phyloP scores from a whole-genome alignment of 345 rosid genomes.

The Pistacia atlantica region DNA sequence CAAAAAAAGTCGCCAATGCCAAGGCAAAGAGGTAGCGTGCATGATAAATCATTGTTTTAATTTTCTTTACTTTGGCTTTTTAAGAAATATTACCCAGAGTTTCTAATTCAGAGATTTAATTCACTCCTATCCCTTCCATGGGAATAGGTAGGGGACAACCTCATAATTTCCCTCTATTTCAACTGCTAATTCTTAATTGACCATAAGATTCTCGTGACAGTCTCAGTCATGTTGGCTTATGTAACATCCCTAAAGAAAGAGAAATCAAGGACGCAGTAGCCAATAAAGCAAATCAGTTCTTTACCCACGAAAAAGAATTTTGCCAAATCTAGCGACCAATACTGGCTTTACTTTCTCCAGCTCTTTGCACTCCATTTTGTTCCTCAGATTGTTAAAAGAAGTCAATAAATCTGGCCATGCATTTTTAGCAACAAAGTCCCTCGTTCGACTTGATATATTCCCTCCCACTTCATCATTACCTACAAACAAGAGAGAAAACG shows the following conservation, averaged over 20 bases:
- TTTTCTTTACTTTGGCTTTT: background rate
- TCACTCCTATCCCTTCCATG: background rate
- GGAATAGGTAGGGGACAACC: background rate
- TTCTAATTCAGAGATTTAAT: background rate
- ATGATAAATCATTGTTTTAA: background rate
- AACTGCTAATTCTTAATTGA: background rate
- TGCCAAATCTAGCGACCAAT: conserved; percentile 36
- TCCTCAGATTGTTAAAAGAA: conserved; percentile 16
- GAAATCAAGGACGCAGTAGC: background rate
- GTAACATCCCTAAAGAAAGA: background rate
- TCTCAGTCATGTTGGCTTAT: background rate
- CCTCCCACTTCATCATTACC: background rate
- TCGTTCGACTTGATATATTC: background rate
- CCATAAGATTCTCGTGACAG: background rate
- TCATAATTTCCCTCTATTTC: background rate
- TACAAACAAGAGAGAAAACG: background rate
- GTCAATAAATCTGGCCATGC: conserved; percentile 27
- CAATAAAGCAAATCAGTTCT: background rate
- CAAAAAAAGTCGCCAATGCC: too few species aligned
- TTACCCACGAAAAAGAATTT: conserved; percentile 26
- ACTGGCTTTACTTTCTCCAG: conserved; percentile 19
- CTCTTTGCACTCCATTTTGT: conserved; percentile 3
- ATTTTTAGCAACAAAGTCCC: conserved; percentile 23
- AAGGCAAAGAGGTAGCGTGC: too few species aligned
- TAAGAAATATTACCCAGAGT: background rate